Percentiles rank a stretch among this genome's conserved stretches.
Evolutionary conservation across 2,329 filamentous ascomycete genomes (phyloP).

Genomic region (Pseudogymnoascus sp.): DNA sequence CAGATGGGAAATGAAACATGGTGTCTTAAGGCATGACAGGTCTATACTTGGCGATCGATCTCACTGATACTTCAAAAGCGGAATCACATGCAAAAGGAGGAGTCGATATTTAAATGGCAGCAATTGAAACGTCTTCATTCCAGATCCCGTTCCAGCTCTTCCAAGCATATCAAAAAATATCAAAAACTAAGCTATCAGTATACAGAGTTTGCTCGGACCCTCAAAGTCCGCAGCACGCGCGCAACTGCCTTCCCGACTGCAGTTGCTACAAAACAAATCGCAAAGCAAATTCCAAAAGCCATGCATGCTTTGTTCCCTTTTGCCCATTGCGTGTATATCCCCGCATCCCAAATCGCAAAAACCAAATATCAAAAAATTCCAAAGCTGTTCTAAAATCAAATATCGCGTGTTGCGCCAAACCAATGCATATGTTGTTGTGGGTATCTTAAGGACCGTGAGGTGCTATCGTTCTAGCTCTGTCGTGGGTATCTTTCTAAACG

Average conservation of each 20-base stretch:
- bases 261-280: neutral
- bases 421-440: conserved; percentile 9
- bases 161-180: neutral
- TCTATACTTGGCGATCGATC: neutral
- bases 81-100: neutral
- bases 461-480: conserved; percentile 11
- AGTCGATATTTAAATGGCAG: neutral
- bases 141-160: neutral
- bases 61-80: neutral
- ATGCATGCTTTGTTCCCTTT: neutral
- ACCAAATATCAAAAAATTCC: neutral
- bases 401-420: neutral
- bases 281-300: neutral
- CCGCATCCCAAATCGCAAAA: neutral
- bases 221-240: neutral
- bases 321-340: neutral
- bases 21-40: neutral
- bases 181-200: neutral
- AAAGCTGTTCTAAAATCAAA: neutral
- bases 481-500: conserved; percentile 6
- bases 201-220: neutral
- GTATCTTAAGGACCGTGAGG: conserved; percentile 11
- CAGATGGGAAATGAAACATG: neutral
- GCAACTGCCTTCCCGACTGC: neutral
- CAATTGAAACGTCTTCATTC: conserved; percentile 1